These are phyloP conservation scores for Populus hybrid DNA, from an alignment of 441 rosid species.

Conservation along the genomic window DNA sequence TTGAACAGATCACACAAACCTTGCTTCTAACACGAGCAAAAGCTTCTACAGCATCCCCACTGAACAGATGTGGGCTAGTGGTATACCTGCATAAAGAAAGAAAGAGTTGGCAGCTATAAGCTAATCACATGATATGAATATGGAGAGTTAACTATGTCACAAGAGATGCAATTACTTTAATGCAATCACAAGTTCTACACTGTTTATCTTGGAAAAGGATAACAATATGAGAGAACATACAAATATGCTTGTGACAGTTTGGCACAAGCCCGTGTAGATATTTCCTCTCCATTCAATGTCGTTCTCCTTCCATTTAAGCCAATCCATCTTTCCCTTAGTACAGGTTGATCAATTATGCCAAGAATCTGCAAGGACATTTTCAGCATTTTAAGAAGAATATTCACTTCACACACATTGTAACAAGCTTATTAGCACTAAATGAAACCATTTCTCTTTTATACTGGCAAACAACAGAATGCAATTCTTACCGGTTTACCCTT, in stretches of 20 bases:
- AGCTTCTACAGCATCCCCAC: conserved; percentile 72
- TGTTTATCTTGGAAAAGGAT: not conserved
- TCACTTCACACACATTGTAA: not conserved
- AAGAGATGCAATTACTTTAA: not conserved
- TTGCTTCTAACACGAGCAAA: conserved; percentile 81
- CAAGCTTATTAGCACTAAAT: not conserved
- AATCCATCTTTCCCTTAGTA: conserved; percentile 87
- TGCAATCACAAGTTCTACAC: conserved; percentile 2
- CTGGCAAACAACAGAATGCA: not conserved
- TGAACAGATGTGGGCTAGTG: conserved; percentile 93
- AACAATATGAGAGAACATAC: conserved; percentile 44
- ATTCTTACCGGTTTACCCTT: conserved; percentile 79
- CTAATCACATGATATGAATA: not conserved
- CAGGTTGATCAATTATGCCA: conserved; percentile 88
- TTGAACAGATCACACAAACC: conserved; percentile 36
- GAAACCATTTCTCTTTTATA: not conserved
- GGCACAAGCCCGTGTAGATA: conserved; percentile 65
- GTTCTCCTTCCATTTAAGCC: conserved; percentile 79
- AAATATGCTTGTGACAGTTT: conserved; percentile 73
- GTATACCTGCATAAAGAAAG: conserved; percentile 53
- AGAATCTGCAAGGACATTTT: conserved; percentile 53
- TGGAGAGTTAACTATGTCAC: not conserved
- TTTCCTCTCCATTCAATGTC: conserved; percentile 68
- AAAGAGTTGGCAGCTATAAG: not conserved
- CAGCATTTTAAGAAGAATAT: not conserved